A percentile compares a stretch with the other conserved stretches of the same genome.
These are phyloP conservation scores for Rhizophora mangle DNA, from an alignment of 345 rosid species.

Conservation along the genomic window DNA sequence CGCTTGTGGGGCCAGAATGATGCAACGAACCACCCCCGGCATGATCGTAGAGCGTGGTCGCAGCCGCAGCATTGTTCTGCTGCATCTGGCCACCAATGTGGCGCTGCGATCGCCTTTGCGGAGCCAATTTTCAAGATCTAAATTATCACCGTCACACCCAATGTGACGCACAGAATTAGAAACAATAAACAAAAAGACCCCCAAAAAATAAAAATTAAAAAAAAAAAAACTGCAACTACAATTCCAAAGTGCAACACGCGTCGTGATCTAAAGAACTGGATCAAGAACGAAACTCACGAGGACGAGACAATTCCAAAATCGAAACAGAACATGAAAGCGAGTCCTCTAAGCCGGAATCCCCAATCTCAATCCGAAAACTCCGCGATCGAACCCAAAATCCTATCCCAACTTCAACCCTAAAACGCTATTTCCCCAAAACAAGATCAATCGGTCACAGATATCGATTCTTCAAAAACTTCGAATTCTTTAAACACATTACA, in stretches of 20 bases:
- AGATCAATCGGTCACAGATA: neutral
- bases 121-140: constrained; percentile 95
- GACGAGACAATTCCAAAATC: constrained; percentile 50
- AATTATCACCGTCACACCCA: constrained; percentile 39
- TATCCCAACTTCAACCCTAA: neutral
- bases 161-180: neutral
- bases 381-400: constrained; percentile 5
- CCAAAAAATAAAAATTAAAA: neutral
- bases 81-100: constrained; percentile 99
- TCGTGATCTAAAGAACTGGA: neutral
- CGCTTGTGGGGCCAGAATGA: constrained; percentile 58
- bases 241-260: neutral
- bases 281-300: constrained; percentile 41
- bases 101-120: constrained; percentile 99
- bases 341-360: constrained; percentile 14
- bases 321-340: constrained; percentile 46
- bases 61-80: constrained; percentile 83
- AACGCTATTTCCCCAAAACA: too few relatives aligned
- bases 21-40: constrained; percentile 39
- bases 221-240: neutral
- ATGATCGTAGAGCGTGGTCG: constrained; percentile 74
- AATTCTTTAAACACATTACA: too few relatives aligned
- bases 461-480: too few relatives aligned
- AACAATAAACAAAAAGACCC: neutral
- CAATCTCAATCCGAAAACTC: constrained; percentile 4